A percentile compares a stretch with the other conserved stretches of the same genome.
These are phyloP conservation scores for Venturia aucupariae DNA, from an alignment of 2,329 filamentous ascomycete species.

Conservation along the genomic window DNA sequence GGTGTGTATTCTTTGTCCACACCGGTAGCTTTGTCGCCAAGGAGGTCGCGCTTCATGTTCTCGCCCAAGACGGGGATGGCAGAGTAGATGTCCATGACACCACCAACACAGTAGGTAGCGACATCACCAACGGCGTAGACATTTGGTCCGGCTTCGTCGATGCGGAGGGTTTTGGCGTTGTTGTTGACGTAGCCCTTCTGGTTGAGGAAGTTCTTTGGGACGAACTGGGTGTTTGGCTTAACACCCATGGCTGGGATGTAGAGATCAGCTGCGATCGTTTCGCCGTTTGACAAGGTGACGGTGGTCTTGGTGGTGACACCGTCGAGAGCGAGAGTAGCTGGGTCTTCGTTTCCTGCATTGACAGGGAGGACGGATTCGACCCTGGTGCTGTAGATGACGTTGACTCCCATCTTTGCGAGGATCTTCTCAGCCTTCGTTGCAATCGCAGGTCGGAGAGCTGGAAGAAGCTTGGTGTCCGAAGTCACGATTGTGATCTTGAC, in stretches of 20 bases:
- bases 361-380: slow-evolving; percentile 25
- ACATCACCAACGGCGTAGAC: slow-evolving; percentile 43
- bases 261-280: slow-evolving; percentile 38
- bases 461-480: slow-evolving; percentile 31
- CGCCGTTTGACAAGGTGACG: slow-evolving; percentile 33
- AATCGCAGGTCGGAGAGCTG: slow-evolving; percentile 31
- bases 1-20: slow-evolving; percentile 25
- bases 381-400: slow-evolving; percentile 32
- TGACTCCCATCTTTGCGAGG: slow-evolving; percentile 40
- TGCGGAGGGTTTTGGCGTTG: slow-evolving; percentile 36
- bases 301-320: slow-evolving; percentile 35
- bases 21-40: slow-evolving; percentile 8
- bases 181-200: slow-evolving; percentile 40
- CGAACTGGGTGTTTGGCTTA: slow-evolving; percentile 42
- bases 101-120: slow-evolving; percentile 33
- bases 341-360: slow-evolving; percentile 21
- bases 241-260: slow-evolving; percentile 46
- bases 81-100: slow-evolving; percentile 31
- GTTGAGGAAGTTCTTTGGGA: slow-evolving; percentile 40
- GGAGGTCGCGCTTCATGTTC: slow-evolving; percentile 40
- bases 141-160: slow-evolving; percentile 34
- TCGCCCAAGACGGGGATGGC: slow-evolving; percentile 32
- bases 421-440: slow-evolving; percentile 35
- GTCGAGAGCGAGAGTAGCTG: slow-evolving; percentile 26
- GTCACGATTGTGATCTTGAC: slow-evolving; percentile 38